These are phyloP conservation scores for Phytophthora hybrid DNA, from an alignment of 352 stramenopile genomes.

Conservation along the genomic window DNA sequence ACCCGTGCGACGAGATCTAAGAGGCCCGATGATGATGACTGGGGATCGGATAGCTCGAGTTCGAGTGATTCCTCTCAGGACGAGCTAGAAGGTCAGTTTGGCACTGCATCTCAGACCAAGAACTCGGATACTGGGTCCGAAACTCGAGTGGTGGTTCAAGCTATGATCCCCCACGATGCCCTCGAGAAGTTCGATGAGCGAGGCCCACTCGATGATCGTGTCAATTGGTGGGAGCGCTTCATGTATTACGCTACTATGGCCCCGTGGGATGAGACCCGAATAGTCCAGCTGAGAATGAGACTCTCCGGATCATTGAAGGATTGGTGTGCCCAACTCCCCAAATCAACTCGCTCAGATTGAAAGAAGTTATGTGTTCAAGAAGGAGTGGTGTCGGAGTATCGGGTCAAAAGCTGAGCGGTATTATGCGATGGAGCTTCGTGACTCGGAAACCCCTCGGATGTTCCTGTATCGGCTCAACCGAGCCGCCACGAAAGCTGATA, in stretches of 20 bases:
- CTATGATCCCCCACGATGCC: too few species aligned
- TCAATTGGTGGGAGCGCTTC: slow-evolving; percentile 9
- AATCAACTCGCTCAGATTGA: background rate
- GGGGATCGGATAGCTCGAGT: too few species aligned
- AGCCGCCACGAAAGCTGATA: background rate
- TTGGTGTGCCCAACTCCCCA: background rate
- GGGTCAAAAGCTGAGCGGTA: background rate
- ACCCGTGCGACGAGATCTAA: too few species aligned
- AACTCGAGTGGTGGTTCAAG: too few species aligned
- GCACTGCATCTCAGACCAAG: too few species aligned
- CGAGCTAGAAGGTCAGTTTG: too few species aligned
- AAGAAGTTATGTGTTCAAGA: background rate
- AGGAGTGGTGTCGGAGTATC: background rate
- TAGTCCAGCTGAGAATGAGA: background rate
- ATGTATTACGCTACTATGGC: slow-evolving; percentile 10
- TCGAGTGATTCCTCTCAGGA: too few species aligned
- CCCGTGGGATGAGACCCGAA: background rate
- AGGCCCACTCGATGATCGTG: background rate
- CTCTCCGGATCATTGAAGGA: background rate
- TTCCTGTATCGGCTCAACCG: background rate
- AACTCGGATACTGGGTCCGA: too few species aligned
- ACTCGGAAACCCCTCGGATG: background rate
- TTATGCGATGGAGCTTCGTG: background rate
- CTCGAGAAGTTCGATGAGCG: background rate
- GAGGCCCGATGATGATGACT: too few species aligned